Evolutionary conservation across 2,329 filamentous ascomycete species (phyloP), one percentile per base, ranked within the genome.

Genomic region (Proliferodiscus dingleyae): DNA sequence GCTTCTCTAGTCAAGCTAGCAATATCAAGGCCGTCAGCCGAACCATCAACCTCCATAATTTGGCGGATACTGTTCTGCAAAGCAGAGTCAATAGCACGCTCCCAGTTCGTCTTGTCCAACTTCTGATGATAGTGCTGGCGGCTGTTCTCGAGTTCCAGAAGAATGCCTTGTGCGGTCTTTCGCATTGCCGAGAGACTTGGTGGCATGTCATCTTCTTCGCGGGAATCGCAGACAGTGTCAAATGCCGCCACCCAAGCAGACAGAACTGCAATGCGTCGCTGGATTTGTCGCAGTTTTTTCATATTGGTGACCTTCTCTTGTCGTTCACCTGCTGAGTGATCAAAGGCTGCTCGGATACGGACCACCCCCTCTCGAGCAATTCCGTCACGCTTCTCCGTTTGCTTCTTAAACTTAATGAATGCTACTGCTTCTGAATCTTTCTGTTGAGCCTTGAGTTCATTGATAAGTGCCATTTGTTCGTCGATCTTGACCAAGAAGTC

Each of bases 401-500:
- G 88, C 67, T 95, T 96, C 59, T 83, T 83, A 70, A 96, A 95
- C 62, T 97, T 97, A 57, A 79, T 75, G 57, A 91, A 91, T 40
- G 89, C 89, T 3, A 81, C 72, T 29, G 78, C 79, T 62, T 97
- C 93, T 4, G 84, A 84, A 45, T 97, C 87, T 64, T 89, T 94
- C 63, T 95, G 89, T 65, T 96, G 88, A 21, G 86, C 86, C 69
- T 93, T 89, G 45, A 98, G 78, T 64, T 97, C 90, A 57, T 95
- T 95, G 66, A 98, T 98, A 61, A 96, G 69, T n/a, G 83, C 85
- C 77, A 95, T 90, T 65, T 98, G 91, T 69, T 98, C 93, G 63
- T 98, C 91, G 60, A 98, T 98, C 76, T 97, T 97, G 72, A 96
- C 93, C 64, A 98, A 70, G 69, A 95, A 98, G 68, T 98, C 93